phyloP scores from a whole-genome alignment of 2,329 filamentous ascomycete species.

The Colletotrichum endophyticum region DNA sequence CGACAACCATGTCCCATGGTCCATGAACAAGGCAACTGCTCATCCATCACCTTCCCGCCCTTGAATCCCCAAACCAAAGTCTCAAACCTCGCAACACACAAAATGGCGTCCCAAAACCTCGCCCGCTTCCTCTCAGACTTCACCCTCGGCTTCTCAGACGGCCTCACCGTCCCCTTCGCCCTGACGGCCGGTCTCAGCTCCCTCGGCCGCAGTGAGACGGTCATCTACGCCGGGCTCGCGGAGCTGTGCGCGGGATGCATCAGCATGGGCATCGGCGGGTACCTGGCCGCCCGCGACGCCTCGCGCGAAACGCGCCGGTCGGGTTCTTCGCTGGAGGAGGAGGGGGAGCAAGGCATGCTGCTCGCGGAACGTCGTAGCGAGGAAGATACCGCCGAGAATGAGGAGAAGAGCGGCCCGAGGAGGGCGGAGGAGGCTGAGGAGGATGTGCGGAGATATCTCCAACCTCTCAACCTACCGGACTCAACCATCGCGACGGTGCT shows the following conservation, averaged over 20 bases:
- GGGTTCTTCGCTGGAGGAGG: constrained; percentile 12
- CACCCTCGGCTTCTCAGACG: constrained; percentile 76
- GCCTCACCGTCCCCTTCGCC: constrained; percentile 77
- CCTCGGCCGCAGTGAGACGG: constrained; percentile 63
- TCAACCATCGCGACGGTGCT: constrained; percentile 28
- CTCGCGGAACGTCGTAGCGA: not conserved
- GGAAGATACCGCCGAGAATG: not conserved
- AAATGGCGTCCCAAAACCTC: constrained; percentile 25
- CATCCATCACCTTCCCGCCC: not conserved
- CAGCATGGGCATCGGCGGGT: constrained; percentile 76
- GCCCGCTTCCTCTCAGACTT: constrained; percentile 63
- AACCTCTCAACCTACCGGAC: constrained; percentile 31
- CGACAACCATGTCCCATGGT: not conserved
- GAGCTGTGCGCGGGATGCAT: constrained; percentile 75
- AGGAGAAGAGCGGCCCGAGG: not conserved
- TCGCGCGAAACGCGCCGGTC: not conserved
- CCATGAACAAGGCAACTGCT: not conserved
- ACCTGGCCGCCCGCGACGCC: constrained; percentile 61
- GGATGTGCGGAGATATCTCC: constrained; percentile 35
- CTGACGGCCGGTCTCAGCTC: constrained; percentile 72
- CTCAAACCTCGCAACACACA: not conserved
- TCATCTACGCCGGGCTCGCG: constrained; percentile 72
- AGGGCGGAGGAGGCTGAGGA: constrained; percentile 6
- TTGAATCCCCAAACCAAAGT: not conserved
- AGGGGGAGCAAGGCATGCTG: constrained; percentile 31